phyloP scores from a whole-genome alignment of 1,284 basidiomycete species.

The Leccinum cinnamomeum region DNA sequence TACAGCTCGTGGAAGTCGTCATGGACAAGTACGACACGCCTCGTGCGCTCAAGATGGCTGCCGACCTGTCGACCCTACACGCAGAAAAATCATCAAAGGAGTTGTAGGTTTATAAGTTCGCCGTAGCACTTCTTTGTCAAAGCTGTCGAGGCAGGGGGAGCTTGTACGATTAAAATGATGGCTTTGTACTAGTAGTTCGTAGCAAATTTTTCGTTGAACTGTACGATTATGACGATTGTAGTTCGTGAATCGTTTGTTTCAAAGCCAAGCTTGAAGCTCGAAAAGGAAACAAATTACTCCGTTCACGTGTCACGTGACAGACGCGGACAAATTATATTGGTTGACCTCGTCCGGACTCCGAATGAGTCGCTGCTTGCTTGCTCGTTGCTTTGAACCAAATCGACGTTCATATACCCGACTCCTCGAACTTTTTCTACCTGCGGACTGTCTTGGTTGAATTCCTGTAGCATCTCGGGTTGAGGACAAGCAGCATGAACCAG shows the following conservation, averaged over 20 bases:
- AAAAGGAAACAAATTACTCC: conserved; percentile 35
- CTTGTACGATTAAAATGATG: conserved; percentile 8
- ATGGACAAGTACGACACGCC: conserved; percentile 79
- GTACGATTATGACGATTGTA: neutral
- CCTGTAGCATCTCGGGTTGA: neutral
- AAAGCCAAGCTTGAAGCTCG: neutral
- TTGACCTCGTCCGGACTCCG: conserved; percentile 7
- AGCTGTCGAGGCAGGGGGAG: neutral
- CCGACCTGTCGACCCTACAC: conserved; percentile 41
- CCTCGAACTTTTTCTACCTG: neutral
- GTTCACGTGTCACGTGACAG: conserved; percentile 29
- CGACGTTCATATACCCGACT: neutral
- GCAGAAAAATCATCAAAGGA: conserved; percentile 21
- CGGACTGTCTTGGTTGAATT: neutral
- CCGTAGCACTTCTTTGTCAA: neutral
- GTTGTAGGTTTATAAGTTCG: conserved; percentile 10
- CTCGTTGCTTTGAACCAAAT: neutral
- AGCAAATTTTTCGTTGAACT: neutral
- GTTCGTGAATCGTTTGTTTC: no score
- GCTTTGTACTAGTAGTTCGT: conserved; percentile 7
- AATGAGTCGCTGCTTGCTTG: neutral
- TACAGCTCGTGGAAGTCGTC: conserved; percentile 79
- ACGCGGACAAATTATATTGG: conserved; percentile 20
- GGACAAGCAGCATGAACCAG: conserved; percentile 17
- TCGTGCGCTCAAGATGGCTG: conserved; percentile 53